Evolutionary conservation across 441 rosid genomes (phyloP).

Genomic region (Mallotus japonicus): DNA sequence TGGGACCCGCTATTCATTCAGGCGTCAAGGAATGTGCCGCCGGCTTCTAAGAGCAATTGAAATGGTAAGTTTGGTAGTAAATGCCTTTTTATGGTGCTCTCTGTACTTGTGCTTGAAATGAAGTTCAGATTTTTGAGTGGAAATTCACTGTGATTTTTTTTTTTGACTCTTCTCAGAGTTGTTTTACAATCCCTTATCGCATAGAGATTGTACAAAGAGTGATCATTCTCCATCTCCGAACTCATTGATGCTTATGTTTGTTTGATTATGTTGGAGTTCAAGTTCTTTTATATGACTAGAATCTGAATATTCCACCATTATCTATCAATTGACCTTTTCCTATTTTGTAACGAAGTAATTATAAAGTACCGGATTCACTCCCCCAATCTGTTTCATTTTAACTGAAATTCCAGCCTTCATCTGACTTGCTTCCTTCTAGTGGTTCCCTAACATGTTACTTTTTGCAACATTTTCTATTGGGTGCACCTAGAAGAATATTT

Average conservation of each 20-base stretch:
- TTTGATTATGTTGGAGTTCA: not conserved
- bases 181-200: not conserved
- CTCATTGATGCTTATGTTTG: not conserved
- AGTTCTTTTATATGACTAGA: not conserved
- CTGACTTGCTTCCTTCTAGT: not conserved
- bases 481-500: not conserved
- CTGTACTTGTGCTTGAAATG: constrained; percentile 1
- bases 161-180: not conserved
- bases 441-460: not conserved
- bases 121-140: not conserved
- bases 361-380: not conserved
- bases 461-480: not conserved
- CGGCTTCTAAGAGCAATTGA: constrained; percentile 78
- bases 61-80: constrained; percentile 46
- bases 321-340: not conserved
- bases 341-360: not conserved
- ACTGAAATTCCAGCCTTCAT: not conserved
- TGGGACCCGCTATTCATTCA: constrained; percentile 76
- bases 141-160: not conserved
- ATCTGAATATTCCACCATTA: not conserved
- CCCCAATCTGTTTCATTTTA: not conserved
- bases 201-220: not conserved
- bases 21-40: constrained; percentile 97
- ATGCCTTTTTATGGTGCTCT: not conserved
- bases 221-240: not conserved